Percentiles rank a stretch among this genome's conserved stretches.
phyloP scores from a whole-genome alignment of 257 asterid genomes.

The Hygrophila difformis region DNA sequence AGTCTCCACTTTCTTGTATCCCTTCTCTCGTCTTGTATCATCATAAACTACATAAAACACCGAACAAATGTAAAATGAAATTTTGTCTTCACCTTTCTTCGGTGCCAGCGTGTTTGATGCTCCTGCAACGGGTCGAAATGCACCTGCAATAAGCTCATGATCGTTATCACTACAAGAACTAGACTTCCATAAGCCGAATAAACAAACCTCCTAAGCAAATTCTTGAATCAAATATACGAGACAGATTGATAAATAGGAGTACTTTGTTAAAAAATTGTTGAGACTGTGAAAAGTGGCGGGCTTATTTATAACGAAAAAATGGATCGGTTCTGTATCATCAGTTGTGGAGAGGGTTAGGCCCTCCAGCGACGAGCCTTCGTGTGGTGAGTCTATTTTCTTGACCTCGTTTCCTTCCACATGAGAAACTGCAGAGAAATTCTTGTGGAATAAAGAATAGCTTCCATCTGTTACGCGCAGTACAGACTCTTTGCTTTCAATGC shows the following conservation, averaged over 20 bases:
- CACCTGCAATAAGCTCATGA: neutral
- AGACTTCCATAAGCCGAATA: too few species aligned
- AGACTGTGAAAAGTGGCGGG: too few species aligned
- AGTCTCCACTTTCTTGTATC: constrained; percentile 1
- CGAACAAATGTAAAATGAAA: neutral
- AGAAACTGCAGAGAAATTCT: constrained; percentile 19
- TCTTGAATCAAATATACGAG: too few species aligned
- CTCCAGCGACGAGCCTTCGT: constrained; percentile 22
- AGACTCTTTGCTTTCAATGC: constrained; percentile 15
- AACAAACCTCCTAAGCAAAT: too few species aligned
- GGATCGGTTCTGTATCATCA: too few species aligned
- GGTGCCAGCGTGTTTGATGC: neutral
- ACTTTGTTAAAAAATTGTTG: too few species aligned
- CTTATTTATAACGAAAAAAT: too few species aligned
- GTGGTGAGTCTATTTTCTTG: constrained; percentile 19
- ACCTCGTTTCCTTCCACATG: constrained; percentile 15
- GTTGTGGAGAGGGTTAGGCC: constrained; percentile 25
- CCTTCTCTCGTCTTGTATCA: too few species aligned
- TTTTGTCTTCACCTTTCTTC: constrained; percentile 10
- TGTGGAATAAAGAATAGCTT: constrained; percentile 17
- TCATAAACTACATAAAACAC: constrained; percentile 7
- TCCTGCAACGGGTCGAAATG: constrained; percentile 9
- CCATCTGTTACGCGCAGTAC: constrained; percentile 16
- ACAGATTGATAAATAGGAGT: too few species aligned
- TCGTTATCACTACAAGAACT: too few species aligned